phyloP scores from a whole-genome alignment of 306 rosid species.

The Prunus davidiana region DNA sequence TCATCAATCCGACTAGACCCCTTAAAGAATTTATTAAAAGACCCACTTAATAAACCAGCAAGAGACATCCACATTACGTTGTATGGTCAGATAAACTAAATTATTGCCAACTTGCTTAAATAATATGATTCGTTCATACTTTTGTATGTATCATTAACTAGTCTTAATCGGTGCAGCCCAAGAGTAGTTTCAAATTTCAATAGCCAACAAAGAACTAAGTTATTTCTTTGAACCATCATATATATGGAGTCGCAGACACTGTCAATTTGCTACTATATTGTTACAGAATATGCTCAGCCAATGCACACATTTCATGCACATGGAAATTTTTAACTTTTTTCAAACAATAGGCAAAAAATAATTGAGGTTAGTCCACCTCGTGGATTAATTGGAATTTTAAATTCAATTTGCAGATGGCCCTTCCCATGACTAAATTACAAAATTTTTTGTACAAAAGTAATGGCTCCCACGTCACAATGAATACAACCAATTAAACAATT shows the following conservation, averaged over 20 bases:
- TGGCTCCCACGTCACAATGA: neutral
- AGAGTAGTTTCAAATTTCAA: neutral
- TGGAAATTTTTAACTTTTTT: neutral
- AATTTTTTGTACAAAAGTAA: neutral
- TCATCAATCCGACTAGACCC: too few relatives aligned
- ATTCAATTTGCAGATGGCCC: neutral
- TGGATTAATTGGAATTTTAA: constrained; percentile 1
- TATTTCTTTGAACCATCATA: neutral
- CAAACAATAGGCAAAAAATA: neutral
- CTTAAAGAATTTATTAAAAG: too few relatives aligned
- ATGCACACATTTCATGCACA: neutral
- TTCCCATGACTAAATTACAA: neutral
- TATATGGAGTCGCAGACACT: neutral
- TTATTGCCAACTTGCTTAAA: too few relatives aligned
- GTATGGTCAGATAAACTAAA: too few relatives aligned
- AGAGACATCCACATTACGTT: too few relatives aligned
- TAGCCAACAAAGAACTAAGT: neutral
- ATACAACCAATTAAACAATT: neutral
- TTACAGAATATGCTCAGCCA: neutral
- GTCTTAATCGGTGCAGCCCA: neutral
- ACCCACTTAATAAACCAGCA: too few relatives aligned
- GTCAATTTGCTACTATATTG: neutral
- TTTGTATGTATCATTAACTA: too few relatives aligned
- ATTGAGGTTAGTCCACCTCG: neutral
- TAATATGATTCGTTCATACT: too few relatives aligned